Evolutionary conservation across 495 filamentous ascomycete species (phyloP).

Genomic region (Platismatia glauca): DNA sequence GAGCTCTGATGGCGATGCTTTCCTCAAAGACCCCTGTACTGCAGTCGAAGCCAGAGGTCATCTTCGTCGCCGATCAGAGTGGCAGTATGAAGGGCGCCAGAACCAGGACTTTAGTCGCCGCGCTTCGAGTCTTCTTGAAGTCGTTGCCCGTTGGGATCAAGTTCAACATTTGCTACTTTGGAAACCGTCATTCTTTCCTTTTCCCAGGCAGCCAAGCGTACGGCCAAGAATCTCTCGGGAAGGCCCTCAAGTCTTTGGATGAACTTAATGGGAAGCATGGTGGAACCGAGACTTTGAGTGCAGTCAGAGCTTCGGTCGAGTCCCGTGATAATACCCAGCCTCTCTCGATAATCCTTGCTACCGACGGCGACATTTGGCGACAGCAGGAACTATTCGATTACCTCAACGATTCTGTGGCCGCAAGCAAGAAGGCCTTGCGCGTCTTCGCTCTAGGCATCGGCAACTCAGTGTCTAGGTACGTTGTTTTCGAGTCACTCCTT

Average conservation of each 20-base stretch:
- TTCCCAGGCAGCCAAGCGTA: constrained; percentile 52
- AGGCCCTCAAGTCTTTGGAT: constrained; percentile 43
- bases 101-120: constrained; percentile 46
- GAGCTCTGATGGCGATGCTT: constrained; percentile 57
- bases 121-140: constrained; percentile 60
- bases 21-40: constrained; percentile 57
- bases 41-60: constrained; percentile 48
- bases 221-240: constrained; percentile 38
- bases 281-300: constrained; percentile 57
- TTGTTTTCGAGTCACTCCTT: not conserved
- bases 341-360: constrained; percentile 58
- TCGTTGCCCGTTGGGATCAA: constrained; percentile 55
- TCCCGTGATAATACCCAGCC: constrained; percentile 42
- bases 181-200: constrained; percentile 42
- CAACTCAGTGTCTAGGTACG: constrained; percentile 36
- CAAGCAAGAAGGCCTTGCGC: constrained; percentile 43
- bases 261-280: constrained; percentile 46
- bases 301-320: constrained; percentile 45
- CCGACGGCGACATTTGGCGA: constrained; percentile 62
- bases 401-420: constrained; percentile 40
- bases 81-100: constrained; percentile 51
- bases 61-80: constrained; percentile 63
- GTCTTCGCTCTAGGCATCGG: constrained; percentile 64
- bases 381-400: constrained; percentile 47
- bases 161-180: constrained; percentile 74